A percentile compares a stretch with the other conserved stretches of the same genome.
Conservation (phyloP, 352 stramenopile genomes). For the Phytopythium sindhum region DNA sequence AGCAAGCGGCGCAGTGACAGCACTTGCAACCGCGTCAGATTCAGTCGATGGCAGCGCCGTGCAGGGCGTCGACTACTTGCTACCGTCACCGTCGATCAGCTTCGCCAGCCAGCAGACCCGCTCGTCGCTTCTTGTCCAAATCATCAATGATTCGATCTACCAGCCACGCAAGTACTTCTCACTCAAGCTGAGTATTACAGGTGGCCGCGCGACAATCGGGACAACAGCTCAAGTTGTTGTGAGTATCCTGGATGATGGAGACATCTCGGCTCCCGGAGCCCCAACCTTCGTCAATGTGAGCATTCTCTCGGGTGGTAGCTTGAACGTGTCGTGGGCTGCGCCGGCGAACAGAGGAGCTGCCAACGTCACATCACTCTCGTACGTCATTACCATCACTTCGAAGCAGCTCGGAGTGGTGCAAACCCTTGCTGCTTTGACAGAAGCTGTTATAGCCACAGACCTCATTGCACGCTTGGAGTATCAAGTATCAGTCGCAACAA, state of each 20-base stretch:
- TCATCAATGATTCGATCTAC: constrained; percentile 41
- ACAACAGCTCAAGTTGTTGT: constrained; percentile 11
- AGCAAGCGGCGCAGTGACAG: constrained; percentile 24
- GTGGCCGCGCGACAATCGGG: constrained; percentile 25
- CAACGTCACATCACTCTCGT: constrained; percentile 25
- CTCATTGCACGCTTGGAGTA: constrained; percentile 30
- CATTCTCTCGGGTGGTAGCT: constrained; percentile 24
- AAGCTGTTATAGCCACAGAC: constrained; percentile 16
- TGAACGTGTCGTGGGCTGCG: constrained; percentile 26
- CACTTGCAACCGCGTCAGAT: constrained; percentile 18
- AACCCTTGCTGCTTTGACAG: constrained; percentile 14
- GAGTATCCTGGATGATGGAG: constrained; percentile 50
- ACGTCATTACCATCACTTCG: constrained; percentile 21
- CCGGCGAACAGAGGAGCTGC: constrained; percentile 31
- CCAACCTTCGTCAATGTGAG: constrained; percentile 13
- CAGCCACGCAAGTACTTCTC: constrained; percentile 39
- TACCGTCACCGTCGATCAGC: constrained; percentile 11
- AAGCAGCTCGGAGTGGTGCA: constrained; percentile 5
- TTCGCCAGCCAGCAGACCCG: constrained; percentile 25
- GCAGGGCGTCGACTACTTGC: constrained; percentile 27
- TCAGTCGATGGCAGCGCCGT: constrained; percentile 7
- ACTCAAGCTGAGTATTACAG: constrained; percentile 19
- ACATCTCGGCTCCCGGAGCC: constrained; percentile 33
- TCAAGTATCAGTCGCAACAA: constrained; percentile 25
- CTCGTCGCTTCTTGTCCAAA: constrained; percentile 16